Evolutionary conservation across 1,284 basidiomycete genomes (phyloP), one percentile per base, ranked within the genome.

Genomic region (Trametes versicolor): DNA sequence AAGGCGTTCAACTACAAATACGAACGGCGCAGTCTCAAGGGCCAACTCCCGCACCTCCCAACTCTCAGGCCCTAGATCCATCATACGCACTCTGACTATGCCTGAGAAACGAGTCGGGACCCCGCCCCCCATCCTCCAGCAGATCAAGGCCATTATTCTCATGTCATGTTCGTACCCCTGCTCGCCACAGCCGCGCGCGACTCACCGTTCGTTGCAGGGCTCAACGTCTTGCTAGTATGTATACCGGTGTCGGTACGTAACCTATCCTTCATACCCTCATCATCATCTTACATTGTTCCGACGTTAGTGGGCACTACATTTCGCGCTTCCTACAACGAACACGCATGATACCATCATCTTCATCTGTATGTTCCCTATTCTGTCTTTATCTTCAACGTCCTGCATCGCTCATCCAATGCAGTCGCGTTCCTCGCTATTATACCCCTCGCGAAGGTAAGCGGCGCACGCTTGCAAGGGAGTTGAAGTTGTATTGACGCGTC

Each of bases 371-470:
- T 82, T 49, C 25, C 6, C 25, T 6, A 29, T 13, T 10, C 12
- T 25, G 7, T 49, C 25, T 13, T 5, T 17, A 49, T 27, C 2
- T 27, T 5, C 19, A 27, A n/a, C 3, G 48, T 57, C 70, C 19
- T 63, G 58, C 41, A 52, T 7, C 15, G n/a, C 41, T 43, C 41
- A 43, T 17, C 19, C 19, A 17, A 21, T 17, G 19, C 65, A 92
- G 90, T 90, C 70, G 87, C 88, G 1, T 91, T 95, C 73, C 76
- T 92, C 54, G 83, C 90, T 4, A 91, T 93, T 55, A 85, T 93
- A 71, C 91, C 91, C 12, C 79, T 92, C 6, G 95, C 95, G 21
- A 90, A 91, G 80, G 90, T 88, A 60, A 37, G 76, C 36, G 65
- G 13, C 57, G 39, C n/a, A 55, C 12, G 45, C 64, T 47, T 29